Evolutionary conservation across 768 basidiomycete species (phyloP).

Genomic region (Rhodotorula taiwanensis): DNA sequence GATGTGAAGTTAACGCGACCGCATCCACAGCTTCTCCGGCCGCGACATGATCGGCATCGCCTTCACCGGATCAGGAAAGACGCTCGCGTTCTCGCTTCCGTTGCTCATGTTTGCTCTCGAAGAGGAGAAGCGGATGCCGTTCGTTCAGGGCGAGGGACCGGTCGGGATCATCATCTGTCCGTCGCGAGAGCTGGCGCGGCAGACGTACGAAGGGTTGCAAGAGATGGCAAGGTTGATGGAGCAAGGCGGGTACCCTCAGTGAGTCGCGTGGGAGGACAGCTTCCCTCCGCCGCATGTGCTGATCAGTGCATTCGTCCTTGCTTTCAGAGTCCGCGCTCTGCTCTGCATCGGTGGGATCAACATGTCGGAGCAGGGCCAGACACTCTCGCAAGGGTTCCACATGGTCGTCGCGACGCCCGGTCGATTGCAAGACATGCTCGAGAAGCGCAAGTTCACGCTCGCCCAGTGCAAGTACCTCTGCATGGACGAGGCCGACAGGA

Average conservation of each 20-base stretch:
- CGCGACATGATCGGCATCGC: slow-evolving; percentile 98
- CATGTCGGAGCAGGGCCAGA: slow-evolving; percentile 94
- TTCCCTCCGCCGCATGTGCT: background rate
- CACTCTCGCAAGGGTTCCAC: slow-evolving; percentile 82
- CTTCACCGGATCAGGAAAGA: slow-evolving; percentile 98
- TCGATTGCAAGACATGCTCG: slow-evolving; percentile 93
- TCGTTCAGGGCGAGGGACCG: slow-evolving; percentile 88
- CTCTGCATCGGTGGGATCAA: slow-evolving; percentile 97
- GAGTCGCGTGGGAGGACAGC: background rate
- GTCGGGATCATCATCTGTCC: slow-evolving; percentile 96
- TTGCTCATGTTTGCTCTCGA: slow-evolving; percentile 93
- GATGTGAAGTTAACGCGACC: background rate
- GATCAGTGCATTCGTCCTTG: too few species aligned
- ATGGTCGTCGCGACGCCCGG: slow-evolving; percentile 96
- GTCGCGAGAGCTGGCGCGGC: slow-evolving; percentile 90
- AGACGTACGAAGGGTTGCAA: slow-evolving; percentile 90
- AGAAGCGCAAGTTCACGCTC: slow-evolving; percentile 87
- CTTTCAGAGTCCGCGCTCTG: slow-evolving; percentile 64
- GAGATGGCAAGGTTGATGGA: slow-evolving; percentile 75
- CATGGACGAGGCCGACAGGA: slow-evolving; percentile 98
- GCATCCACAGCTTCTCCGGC: slow-evolving; percentile 58
- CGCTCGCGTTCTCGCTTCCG: slow-evolving; percentile 95
- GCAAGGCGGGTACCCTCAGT: slow-evolving; percentile 68
- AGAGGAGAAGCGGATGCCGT: slow-evolving; percentile 82
- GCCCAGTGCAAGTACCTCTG: slow-evolving; percentile 88